Percentiles rank a stretch among this genome's conserved stretches.
Conservation (phyloP, 129 eudicot species). For the Ambrosia artemisiifolia region DNA sequence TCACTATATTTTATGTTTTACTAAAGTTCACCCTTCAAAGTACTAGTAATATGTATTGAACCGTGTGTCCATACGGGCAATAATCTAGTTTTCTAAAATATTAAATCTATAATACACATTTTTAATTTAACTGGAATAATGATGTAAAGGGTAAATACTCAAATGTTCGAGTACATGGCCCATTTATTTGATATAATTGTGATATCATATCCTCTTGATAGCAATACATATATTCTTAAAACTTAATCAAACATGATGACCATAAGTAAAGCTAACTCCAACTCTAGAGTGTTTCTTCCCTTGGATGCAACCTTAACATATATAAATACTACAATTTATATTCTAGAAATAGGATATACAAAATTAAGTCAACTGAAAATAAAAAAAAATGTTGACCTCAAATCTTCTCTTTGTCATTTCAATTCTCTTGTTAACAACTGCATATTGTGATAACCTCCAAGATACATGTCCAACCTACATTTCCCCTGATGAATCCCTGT, state of each 20-base stretch:
- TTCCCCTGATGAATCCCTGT: constrained; percentile 29
- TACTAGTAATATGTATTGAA: too few relatives aligned
- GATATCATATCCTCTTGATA: constrained; percentile 40
- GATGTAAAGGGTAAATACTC: too few relatives aligned
- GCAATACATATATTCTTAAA: constrained; percentile 39
- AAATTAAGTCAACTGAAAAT: constrained; percentile 11
- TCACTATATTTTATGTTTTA: too few relatives aligned
- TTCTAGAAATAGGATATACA: constrained; percentile 6
- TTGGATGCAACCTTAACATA: constrained; percentile 33
- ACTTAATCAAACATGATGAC: constrained; percentile 47
- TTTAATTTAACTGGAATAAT: too few relatives aligned
- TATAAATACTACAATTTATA: constrained; percentile 18
- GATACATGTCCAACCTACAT: constrained; percentile 67
- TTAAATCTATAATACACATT: too few relatives aligned
- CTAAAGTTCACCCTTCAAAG: too few relatives aligned
- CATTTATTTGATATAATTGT: not conserved
- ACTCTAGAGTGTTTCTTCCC: constrained; percentile 37
- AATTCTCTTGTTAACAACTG: constrained; percentile 26
- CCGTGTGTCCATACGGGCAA: too few relatives aligned
- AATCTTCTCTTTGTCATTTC: constrained; percentile 13
- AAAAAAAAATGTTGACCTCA: constrained; percentile 21
- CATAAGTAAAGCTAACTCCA: constrained; percentile 77
- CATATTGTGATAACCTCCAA: constrained; percentile 58
- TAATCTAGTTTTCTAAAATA: too few relatives aligned
- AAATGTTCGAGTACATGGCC: too few relatives aligned